Evolutionary conservation across 2,329 filamentous ascomycete species (phyloP).

Genomic region (Aureobasidium subglaciale): DNA sequence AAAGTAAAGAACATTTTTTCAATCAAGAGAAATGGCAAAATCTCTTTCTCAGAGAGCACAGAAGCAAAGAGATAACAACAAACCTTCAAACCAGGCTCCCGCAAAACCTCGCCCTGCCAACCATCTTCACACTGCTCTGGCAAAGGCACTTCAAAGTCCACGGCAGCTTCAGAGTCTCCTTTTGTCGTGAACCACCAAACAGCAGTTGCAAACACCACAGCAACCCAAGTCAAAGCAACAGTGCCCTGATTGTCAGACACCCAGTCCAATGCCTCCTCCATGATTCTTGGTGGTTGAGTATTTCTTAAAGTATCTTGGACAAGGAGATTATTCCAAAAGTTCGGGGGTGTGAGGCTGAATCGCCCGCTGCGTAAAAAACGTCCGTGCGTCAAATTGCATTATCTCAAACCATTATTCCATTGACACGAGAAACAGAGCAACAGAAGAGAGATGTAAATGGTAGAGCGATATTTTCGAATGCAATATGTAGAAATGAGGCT

Average conservation of each 20-base stretch:
- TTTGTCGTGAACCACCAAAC: background rate
- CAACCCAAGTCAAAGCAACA: conserved; percentile 4
- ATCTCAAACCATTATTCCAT: conserved; percentile 7
- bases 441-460: background rate
- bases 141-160: conserved; percentile 54
- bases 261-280: conserved; percentile 15
- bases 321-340: background rate
- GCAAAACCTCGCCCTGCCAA: conserved; percentile 51
- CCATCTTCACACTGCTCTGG: conserved; percentile 53
- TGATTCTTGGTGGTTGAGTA: background rate
- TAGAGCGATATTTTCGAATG: background rate
- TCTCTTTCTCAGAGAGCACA: background rate
- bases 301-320: background rate
- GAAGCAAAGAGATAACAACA: conserved; percentile 15
- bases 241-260: conserved; percentile 3
- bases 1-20: too few relatives aligned
- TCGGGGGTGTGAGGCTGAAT: background rate
- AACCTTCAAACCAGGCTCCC: conserved; percentile 54
- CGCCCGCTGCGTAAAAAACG: background rate
- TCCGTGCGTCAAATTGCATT: conserved; percentile 6
- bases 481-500: background rate
- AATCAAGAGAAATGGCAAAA: background rate
- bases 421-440: too few relatives aligned
- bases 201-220: background rate
- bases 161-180: conserved; percentile 32